Evolutionary conservation across 176 grass and related monocot genomes (phyloP), one percentile per base, ranked within the genome.

Genomic region (Panicum miliaceum): DNA sequence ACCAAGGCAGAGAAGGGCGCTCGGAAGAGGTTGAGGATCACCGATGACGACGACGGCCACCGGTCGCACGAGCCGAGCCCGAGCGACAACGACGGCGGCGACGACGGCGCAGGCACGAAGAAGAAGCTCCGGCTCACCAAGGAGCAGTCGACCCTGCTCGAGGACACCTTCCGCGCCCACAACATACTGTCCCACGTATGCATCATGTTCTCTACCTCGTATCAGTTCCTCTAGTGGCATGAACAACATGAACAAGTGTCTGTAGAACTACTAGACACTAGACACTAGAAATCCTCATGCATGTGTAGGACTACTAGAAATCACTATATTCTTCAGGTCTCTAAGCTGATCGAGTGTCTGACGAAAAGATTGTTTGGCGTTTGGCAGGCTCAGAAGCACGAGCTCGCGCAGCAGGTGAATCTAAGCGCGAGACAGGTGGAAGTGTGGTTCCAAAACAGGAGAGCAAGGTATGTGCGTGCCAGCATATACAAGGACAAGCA

Each of bases 381-480:
- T 32, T 78, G 38, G 54, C 87, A 97, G 94, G 71, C 43, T 81
- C 76, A 90, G 75, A 97, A 97, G 68, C 84, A 90, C 20, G 85
- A 92, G 48, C 87, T 97, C 14, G 84, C 94, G 1, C 16, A 72
- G 64, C 84, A 86, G 76, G 84, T 94, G 81, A 90, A 97, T 64
- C 87, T 97, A 15, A 86, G 43, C 8, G 48, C 91, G 4, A 87
- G 94, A 57, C 94, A 97, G 78, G 94, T 97, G 5, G 94, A 97
- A 83, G 91, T 97, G 7, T 97, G 94, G 94, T 97, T 97, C 75
- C 94, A 97, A 64, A 97, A 97, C 8, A 90, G 91, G 89, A 94
- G 94, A 64, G 94, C 91, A 58, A 97, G 94, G 94, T 97, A 87
- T 22, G 1, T 13, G 8, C 22, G 2, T 0, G 2, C 7, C 56